phyloP scores from a whole-genome alignment of 768 basidiomycete species.

The Boletales sp. region DNA sequence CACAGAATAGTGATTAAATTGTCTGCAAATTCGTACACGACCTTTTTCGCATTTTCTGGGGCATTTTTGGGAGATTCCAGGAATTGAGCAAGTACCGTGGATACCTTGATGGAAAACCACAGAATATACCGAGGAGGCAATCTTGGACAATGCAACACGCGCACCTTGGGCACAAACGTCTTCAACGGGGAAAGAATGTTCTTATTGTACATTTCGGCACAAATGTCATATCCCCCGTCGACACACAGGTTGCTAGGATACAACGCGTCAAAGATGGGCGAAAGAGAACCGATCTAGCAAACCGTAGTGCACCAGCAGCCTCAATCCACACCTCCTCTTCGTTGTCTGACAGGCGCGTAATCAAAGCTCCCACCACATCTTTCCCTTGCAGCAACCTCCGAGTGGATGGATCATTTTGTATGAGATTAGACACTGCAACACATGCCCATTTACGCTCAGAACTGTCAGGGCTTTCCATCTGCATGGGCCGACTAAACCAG shows the following conservation, averaged over 20 bases:
- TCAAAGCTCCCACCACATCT: constrained; percentile 83
- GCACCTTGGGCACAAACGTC: constrained; percentile 76
- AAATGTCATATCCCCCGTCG: constrained; percentile 93
- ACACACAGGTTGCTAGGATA: constrained; percentile 82
- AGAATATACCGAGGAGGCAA: background rate
- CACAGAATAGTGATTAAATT: constrained; percentile 91
- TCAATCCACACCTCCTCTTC: constrained; percentile 92
- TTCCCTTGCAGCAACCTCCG: constrained; percentile 85
- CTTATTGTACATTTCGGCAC: constrained; percentile 97
- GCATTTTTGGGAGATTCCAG: constrained; percentile 57
- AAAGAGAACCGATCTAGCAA: constrained; percentile 17
- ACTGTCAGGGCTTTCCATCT: constrained; percentile 77
- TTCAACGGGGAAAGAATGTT: constrained; percentile 77
- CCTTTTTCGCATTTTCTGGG: constrained; percentile 65
- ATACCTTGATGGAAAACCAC: constrained; percentile 51
- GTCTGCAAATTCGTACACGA: constrained; percentile 86
- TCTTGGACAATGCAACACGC: background rate
- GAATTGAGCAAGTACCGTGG: constrained; percentile 64
- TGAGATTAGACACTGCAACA: constrained; percentile 92
- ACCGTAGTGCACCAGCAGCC: constrained; percentile 86
- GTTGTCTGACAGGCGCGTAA: constrained; percentile 81
- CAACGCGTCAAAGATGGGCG: constrained; percentile 5
- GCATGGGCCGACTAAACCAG: constrained; percentile 4
- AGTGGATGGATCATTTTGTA: constrained; percentile 93
- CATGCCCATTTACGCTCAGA: constrained; percentile 93